Evolutionary conservation across 306 rosid genomes (phyloP), one percentile per base, ranked within the genome.

Genomic region (Cicer pinnatifidum): DNA sequence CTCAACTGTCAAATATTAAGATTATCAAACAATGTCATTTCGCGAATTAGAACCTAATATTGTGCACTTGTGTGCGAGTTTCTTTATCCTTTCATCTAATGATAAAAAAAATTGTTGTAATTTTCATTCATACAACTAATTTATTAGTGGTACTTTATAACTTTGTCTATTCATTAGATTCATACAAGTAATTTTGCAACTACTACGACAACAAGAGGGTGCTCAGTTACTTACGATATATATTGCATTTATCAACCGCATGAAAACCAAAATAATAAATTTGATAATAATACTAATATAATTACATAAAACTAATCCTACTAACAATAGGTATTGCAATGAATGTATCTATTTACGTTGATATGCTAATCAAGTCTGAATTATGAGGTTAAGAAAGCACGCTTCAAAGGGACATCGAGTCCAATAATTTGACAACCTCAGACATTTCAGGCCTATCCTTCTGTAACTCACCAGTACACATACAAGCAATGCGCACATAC

Each of bases 401-500:
- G 13, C 9, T 15, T 81, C 79, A 83, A 9, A 23, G 16, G 0
- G 72, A 56, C 75, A 85, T 79, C 3, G n/a, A 62, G 19, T 82
- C 72, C 46, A 91, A 69, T 56, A 74, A 45, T 7, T 73, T 71
- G 4, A 86, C 76, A 15, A 89, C 88, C 20, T 77, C 35, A 0
- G 20, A 60, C 95, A 91, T 91, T 7, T 56, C 45, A 3, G 97
- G 99, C 57, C 99, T 87, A 0, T 86, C 72, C 53, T 71, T 85
- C 12, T 78, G 71, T 1, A 11, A 38, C 68, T 94, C 95, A 64
- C 59, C 12, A 0, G 84, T 81, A 59, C 99, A 94, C 79, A 46
- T 23, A 47, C 89, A 71, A 10, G 96, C 96, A 63, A 94, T 88
- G 9, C 75, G 72, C 48, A 94, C 83, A 47, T 91, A 94, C 76